A percentile compares a stretch with the other conserved stretches of the same genome.
phyloP scores from a whole-genome alignment of 768 basidiomycete genomes.

The Chiua virens region DNA sequence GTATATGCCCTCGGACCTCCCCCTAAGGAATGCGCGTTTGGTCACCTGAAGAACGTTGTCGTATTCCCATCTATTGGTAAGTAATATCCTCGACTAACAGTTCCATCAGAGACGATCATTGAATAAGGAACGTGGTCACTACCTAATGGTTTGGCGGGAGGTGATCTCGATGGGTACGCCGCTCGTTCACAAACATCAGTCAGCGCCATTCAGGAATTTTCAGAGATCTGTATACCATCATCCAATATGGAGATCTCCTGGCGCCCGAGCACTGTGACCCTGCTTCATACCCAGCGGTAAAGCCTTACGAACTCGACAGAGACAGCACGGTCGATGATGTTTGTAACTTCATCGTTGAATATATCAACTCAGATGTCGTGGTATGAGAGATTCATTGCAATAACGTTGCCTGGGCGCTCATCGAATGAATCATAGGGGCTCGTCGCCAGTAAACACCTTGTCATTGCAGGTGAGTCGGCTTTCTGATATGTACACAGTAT shows the following conservation, averaged over 20 bases:
- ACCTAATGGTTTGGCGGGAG: slow-evolving; percentile 69
- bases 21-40: slow-evolving; percentile 57
- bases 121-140: slow-evolving; percentile 56
- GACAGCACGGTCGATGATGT: slow-evolving; percentile 67
- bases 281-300: slow-evolving; percentile 47
- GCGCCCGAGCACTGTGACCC: slow-evolving; percentile 51
- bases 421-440: slow-evolving; percentile 51
- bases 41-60: slow-evolving; percentile 65
- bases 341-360: slow-evolving; percentile 79
- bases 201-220: background rate
- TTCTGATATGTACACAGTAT: background rate
- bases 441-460: slow-evolving; percentile 63
- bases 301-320: slow-evolving; percentile 38
- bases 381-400: slow-evolving; percentile 36
- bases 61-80: slow-evolving; percentile 66
- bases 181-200: background rate
- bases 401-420: slow-evolving; percentile 5
- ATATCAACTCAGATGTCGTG: slow-evolving; percentile 80
- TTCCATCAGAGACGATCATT: background rate
- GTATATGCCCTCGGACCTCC: slow-evolving; percentile 73
- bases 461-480: slow-evolving; percentile 59
- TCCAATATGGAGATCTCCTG: slow-evolving; percentile 53
- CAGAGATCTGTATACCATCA: slow-evolving; percentile 69
- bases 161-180: slow-evolving; percentile 76
- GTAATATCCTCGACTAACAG: slow-evolving; percentile 12